Percentiles rank a stretch among this genome's conserved stretches.
phyloP scores from a whole-genome alignment of 345 rosid genomes.

The Hevea brasiliensis region DNA sequence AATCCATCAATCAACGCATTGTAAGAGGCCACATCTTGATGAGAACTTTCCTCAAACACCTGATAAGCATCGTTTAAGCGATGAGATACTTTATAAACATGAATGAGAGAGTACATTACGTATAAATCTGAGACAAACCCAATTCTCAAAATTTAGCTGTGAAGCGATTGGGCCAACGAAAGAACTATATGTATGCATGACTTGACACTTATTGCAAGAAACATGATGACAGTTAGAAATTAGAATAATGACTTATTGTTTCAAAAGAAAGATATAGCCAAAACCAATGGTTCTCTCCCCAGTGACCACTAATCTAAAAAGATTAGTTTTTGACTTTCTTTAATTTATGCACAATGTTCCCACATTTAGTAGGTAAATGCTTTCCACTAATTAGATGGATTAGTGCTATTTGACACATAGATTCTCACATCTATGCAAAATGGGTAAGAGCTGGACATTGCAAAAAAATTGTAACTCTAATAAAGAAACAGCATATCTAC shows the following conservation, averaged over 20 bases:
- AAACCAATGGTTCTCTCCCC: too few species aligned
- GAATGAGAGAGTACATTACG: slow-evolving; percentile 51
- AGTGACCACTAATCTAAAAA: too few species aligned
- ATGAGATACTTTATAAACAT: slow-evolving; percentile 23
- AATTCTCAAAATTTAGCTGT: slow-evolving; percentile 45
- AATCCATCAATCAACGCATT: slow-evolving; percentile 62
- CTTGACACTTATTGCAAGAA: too few species aligned
- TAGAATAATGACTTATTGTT: too few species aligned
- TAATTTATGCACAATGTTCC: too few species aligned
- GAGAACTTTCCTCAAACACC: slow-evolving; percentile 54
- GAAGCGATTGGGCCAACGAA: slow-evolving; percentile 41
- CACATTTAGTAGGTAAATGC: slow-evolving; percentile 1
- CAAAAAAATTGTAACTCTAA: slow-evolving; percentile 10
- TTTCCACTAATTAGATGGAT: slow-evolving; percentile 16
- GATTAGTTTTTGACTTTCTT: too few species aligned
- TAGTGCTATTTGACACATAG: slow-evolving; percentile 22
- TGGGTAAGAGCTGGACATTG: slow-evolving; percentile 28
- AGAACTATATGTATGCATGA: too few species aligned
- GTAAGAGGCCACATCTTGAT: slow-evolving; percentile 54
- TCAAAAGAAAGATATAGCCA: too few species aligned
- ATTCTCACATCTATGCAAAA: slow-evolving; percentile 18
- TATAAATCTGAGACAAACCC: slow-evolving; percentile 59
- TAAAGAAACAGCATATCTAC: neutral
- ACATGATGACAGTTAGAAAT: too few species aligned
- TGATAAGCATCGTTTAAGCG: slow-evolving; percentile 30